Percentiles rank a stretch among this genome's conserved stretches.
phyloP scores from a whole-genome alignment of 1,284 basidiomycete species.

The Kwoniella shivajii region DNA sequence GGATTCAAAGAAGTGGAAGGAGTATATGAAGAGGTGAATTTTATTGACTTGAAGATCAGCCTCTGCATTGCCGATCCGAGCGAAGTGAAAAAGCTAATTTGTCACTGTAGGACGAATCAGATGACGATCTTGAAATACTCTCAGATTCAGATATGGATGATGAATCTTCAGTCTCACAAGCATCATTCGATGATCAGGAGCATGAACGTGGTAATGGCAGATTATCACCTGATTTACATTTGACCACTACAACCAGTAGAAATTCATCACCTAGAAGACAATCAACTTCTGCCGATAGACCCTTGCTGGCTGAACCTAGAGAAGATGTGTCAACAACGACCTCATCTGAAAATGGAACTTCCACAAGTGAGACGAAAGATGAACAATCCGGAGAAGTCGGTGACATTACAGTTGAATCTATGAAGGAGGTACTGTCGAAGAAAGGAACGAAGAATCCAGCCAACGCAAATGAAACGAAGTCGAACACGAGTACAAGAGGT shows the following conservation, averaged over 20 bases:
- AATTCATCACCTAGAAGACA: conserved; percentile 14
- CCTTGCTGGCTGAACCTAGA: conserved; percentile 3
- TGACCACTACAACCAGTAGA: conserved; percentile 23
- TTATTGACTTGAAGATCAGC: not conserved
- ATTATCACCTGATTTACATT: conserved; percentile 10
- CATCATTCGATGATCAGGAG: not conserved
- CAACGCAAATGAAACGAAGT: not conserved
- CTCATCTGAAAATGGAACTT: not conserved
- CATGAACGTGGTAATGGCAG: not conserved
- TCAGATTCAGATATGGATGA: conserved; percentile 54
- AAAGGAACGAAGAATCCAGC: not conserved
- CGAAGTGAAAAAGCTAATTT: not conserved
- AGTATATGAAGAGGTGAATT: conserved; percentile 29
- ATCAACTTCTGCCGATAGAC: conserved; percentile 18
- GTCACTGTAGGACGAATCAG: conserved; percentile 27
- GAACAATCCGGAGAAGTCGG: not conserved
- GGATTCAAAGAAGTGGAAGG: conserved; percentile 48
- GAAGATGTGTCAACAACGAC: no score
- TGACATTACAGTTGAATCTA: conserved; percentile 6
- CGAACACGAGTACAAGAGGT: not conserved
- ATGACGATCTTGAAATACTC: conserved; percentile 38
- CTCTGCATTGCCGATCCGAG: not conserved
- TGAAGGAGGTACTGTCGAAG: conserved; percentile 4
- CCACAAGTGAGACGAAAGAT: not conserved
- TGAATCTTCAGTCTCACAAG: conserved; percentile 11